phyloP scores from a whole-genome alignment of 192 early-diverging fungal genomes.

The Coemansia guatemalensis region DNA sequence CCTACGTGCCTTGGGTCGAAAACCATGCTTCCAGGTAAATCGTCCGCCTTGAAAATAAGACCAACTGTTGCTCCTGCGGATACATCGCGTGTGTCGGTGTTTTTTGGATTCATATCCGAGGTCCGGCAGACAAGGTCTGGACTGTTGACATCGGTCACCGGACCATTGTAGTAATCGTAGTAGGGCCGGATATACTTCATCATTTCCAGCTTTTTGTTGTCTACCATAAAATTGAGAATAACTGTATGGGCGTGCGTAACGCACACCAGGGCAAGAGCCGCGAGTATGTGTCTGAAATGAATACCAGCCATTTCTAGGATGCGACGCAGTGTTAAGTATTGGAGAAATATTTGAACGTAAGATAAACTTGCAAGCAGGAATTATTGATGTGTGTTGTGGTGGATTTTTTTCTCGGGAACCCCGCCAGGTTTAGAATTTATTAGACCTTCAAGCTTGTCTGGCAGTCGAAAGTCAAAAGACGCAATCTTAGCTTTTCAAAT shows the following conservation, averaged over 20 bases:
- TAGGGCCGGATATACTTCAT: constrained; percentile 28
- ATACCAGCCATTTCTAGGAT: too few relatives aligned
- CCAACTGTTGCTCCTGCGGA: constrained; percentile 15
- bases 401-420: too few relatives aligned
- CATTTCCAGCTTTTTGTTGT: constrained; percentile 11
- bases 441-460: too few relatives aligned
- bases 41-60: constrained; percentile 17
- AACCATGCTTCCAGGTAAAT: not conserved
- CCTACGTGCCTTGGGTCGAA: constrained; percentile 20
- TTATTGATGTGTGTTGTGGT: too few relatives aligned
- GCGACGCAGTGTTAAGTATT: too few relatives aligned
- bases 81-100: constrained; percentile 7
- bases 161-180: constrained; percentile 17
- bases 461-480: too few relatives aligned
- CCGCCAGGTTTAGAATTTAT: too few relatives aligned
- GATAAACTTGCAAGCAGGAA: too few relatives aligned
- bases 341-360: too few relatives aligned
- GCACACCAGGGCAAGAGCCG: not conserved
- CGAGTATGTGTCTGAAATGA: too few relatives aligned
- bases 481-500: too few relatives aligned
- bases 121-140: constrained; percentile 21
- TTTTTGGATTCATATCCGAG: not conserved
- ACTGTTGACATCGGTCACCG: constrained; percentile 11
- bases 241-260: constrained; percentile 22
- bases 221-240: constrained; percentile 14